Evolutionary conservation across 805 yeast genomes (phyloP).

Genomic region (Pichia sporocuriosa): DNA sequence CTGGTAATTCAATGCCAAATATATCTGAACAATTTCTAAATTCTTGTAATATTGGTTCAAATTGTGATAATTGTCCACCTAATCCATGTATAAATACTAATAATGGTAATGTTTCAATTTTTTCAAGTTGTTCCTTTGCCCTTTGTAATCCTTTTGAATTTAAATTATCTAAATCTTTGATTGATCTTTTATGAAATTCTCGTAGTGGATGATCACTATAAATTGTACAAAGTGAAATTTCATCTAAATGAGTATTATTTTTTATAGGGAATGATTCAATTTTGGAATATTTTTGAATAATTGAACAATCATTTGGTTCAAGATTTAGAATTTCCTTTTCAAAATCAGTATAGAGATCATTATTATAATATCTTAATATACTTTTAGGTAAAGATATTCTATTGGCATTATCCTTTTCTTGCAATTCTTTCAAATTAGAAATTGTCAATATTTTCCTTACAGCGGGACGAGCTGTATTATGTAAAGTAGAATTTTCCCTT

Average conservation of each 20-base stretch:
- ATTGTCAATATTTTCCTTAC: slow-evolving; percentile 13
- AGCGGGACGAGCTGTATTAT: too few species aligned
- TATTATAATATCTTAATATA: slow-evolving; percentile 12
- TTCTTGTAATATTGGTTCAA: slow-evolving; percentile 62
- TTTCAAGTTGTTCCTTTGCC: slow-evolving; percentile 23
- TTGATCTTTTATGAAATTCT: slow-evolving; percentile 27
- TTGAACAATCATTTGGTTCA: slow-evolving; percentile 51
- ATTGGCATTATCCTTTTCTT: slow-evolving; percentile 13
- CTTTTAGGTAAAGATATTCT: slow-evolving; percentile 5
- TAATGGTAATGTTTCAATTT: slow-evolving; percentile 47
- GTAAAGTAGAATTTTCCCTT: too few species aligned
- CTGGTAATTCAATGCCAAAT: slow-evolving; percentile 76
- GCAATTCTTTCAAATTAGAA: slow-evolving; percentile 16
- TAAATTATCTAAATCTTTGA: slow-evolving; percentile 8
- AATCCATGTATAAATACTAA: slow-evolving; percentile 75
- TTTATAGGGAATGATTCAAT: slow-evolving; percentile 34
- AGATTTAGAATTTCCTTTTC: slow-evolving; percentile 35
- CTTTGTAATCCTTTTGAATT: slow-evolving; percentile 15
- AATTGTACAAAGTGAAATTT: slow-evolving; percentile 35
- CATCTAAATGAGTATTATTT: slow-evolving; percentile 20
- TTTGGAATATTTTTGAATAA: slow-evolving; percentile 41
- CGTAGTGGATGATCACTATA: slow-evolving; percentile 47
- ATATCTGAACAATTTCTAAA: slow-evolving; percentile 59
- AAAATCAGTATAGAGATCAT: slow-evolving; percentile 28
- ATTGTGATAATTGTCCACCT: slow-evolving; percentile 86